Conservation (phyloP, 2,329 filamentous ascomycete genomes). For the Rhinocladiella similis region DNA sequence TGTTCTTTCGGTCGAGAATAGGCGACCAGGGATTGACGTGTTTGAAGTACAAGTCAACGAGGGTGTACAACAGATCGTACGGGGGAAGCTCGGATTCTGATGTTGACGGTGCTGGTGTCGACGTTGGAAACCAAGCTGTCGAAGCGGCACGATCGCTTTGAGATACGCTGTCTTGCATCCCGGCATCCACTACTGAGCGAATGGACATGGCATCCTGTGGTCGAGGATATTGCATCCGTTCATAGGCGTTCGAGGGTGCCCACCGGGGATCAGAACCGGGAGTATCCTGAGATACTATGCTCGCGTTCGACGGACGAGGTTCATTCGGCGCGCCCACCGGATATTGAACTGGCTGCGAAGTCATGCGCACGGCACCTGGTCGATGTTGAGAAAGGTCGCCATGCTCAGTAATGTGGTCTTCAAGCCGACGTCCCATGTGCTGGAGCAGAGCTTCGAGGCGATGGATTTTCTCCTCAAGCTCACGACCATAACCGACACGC, state of each 20-base stretch:
- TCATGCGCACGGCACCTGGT: conserved; percentile 14
- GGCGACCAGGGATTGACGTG: conserved; percentile 85
- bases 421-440: conserved; percentile 27
- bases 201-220: conserved; percentile 27
- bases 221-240: conserved; percentile 25
- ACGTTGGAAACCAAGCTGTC: conserved; percentile 16
- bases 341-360: conserved; percentile 9
- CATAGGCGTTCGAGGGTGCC: conserved; percentile 20
- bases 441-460: conserved; percentile 48
- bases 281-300: conserved; percentile 23
- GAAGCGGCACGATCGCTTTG: conserved; percentile 22
- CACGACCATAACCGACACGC: conserved; percentile 62
- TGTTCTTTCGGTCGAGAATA: conserved; percentile 81
- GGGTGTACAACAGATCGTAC: conserved; percentile 70
- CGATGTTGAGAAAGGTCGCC: conserved; percentile 14
- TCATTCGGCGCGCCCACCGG: conserved; percentile 18
- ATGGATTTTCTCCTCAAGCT: conserved; percentile 59
- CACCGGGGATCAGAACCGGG: conserved; percentile 21
- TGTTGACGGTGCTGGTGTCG: conserved; percentile 17
- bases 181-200: conserved; percentile 21
- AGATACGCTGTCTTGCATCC: conserved; percentile 15
- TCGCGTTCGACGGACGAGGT: conserved; percentile 20
- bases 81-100: conserved; percentile 56
- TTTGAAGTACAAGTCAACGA: conserved; percentile 76
- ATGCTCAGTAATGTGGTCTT: conserved; percentile 29